phyloP scores from a whole-genome alignment of 768 basidiomycete species.

The Leccinum barrowsii region DNA sequence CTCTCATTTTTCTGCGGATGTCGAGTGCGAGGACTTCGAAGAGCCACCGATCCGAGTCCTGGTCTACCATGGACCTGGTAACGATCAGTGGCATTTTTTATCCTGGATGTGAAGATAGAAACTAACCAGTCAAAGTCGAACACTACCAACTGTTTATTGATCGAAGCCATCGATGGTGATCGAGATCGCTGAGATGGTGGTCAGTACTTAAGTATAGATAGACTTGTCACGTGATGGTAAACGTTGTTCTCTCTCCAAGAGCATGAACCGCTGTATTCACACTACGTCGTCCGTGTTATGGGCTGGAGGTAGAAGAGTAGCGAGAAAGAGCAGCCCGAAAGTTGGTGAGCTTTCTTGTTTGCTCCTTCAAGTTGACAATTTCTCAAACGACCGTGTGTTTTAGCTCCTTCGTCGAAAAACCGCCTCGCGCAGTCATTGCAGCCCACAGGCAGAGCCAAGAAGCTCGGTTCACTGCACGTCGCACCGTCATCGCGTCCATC shows the following conservation, averaged over 20 bases:
- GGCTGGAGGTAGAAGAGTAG: constrained; percentile 7
- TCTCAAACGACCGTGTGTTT: not conserved
- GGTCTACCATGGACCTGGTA: constrained; percentile 83
- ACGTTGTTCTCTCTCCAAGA: not conserved
- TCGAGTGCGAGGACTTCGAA: constrained; percentile 85
- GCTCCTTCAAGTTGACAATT: not conserved
- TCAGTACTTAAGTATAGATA: not conserved
- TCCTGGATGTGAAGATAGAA: not conserved
- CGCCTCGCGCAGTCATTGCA: constrained; percentile 29
- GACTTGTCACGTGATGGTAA: not conserved
- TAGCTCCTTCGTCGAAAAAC: constrained; percentile 23
- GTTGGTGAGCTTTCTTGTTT: constrained; percentile 10
- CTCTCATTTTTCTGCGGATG: constrained; percentile 70
- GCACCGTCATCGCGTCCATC: constrained; percentile 17
- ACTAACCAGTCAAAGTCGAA: constrained; percentile 96
- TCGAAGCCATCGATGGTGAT: constrained; percentile 14
- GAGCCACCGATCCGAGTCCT: constrained; percentile 94
- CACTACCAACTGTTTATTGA: constrained; percentile 72
- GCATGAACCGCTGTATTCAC: not conserved
- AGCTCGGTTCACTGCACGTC: constrained; percentile 25
- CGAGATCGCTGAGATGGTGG: not conserved
- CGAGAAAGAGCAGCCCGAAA: constrained; percentile 12
- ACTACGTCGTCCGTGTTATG: constrained; percentile 10
- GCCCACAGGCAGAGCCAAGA: constrained; percentile 25
- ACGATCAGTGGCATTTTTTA: not conserved